A percentile compares a stretch with the other conserved stretches of the same genome.
Conservation (phyloP, 2,329 filamentous ascomycete species). For the Geosmithia putterillii region DNA sequence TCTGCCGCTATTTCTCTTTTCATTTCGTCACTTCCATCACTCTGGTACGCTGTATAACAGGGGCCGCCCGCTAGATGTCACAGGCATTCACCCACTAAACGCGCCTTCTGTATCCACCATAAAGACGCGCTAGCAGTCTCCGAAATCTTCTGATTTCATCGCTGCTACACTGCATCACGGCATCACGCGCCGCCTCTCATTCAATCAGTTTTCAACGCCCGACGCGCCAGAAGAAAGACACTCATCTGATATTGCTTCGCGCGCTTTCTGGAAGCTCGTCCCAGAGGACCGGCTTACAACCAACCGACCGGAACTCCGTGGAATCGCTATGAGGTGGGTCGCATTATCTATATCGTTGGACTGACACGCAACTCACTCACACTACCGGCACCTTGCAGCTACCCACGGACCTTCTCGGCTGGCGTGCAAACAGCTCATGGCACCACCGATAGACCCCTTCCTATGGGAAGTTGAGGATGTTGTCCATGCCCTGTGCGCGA, state of each 20-base stretch:
- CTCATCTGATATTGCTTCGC: not conserved
- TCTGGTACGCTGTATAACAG: too few species aligned
- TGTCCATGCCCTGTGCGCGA: slow-evolving; percentile 50
- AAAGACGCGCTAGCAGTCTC: not conserved
- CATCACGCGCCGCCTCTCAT: not conserved
- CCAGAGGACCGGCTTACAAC: not conserved
- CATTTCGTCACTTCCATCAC: too few species aligned
- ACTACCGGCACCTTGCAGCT: not conserved
- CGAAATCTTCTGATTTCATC: not conserved
- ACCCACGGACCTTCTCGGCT: not conserved
- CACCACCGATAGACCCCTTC: slow-evolving; percentile 43
- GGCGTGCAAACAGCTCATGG: not conserved
- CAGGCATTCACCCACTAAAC: too few species aligned
- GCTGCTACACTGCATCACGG: not conserved
- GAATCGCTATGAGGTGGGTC: not conserved
- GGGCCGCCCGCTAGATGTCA: too few species aligned
- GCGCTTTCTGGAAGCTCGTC: not conserved
- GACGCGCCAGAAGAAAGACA: not conserved
- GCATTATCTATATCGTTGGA: not conserved
- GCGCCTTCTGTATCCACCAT: not conserved
- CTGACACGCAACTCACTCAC: not conserved
- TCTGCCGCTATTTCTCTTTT: too few species aligned
- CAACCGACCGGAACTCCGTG: not conserved
- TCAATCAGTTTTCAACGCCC: not conserved
- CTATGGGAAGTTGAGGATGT: slow-evolving; percentile 60